Conservation (phyloP, 2,329 filamentous ascomycete species). For the Lachnum nothofagi region DNA sequence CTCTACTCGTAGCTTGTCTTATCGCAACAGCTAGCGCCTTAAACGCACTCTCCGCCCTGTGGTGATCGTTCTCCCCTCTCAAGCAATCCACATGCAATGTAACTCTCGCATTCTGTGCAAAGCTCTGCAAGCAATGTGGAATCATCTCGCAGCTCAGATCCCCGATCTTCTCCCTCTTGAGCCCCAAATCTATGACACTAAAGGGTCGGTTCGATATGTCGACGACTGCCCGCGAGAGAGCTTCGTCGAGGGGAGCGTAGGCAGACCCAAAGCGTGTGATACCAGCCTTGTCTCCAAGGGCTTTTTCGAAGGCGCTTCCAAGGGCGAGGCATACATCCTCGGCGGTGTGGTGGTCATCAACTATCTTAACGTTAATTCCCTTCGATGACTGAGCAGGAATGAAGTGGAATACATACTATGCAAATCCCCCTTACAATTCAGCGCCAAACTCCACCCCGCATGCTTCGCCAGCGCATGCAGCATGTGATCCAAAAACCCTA, state of each 20-base stretch:
- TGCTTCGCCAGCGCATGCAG: slow-evolving; percentile 95
- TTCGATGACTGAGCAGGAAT: neutral
- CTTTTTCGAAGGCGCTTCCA: slow-evolving; percentile 74
- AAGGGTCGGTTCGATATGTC: slow-evolving; percentile 92
- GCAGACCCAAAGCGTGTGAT: slow-evolving; percentile 87
- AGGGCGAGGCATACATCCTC: slow-evolving; percentile 94
- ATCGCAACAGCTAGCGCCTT: slow-evolving; percentile 91
- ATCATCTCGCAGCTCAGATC: slow-evolving; percentile 95
- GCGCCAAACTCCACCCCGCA: slow-evolving; percentile 81
- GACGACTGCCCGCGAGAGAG: slow-evolving; percentile 85
- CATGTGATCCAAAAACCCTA: slow-evolving; percentile 99
- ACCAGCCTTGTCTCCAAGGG: slow-evolving; percentile 72
- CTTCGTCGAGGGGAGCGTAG: slow-evolving; percentile 92
- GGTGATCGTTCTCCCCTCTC: slow-evolving; percentile 89
- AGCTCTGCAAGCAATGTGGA: slow-evolving; percentile 89
- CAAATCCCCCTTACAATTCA: slow-evolving; percentile 81
- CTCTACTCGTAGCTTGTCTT: slow-evolving; percentile 66
- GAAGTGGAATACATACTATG: slow-evolving; percentile 64
- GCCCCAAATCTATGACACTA: slow-evolving; percentile 74
- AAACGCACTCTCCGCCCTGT: slow-evolving; percentile 92
- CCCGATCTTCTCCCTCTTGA: slow-evolving; percentile 88
- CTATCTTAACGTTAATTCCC: slow-evolving; percentile 39
- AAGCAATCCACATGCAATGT: slow-evolving; percentile 95
- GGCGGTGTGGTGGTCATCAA: slow-evolving; percentile 97
- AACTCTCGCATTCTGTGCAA: slow-evolving; percentile 81